Conservation (phyloP, 208 protist species). For the Endotrypanum monterogeii region DNA sequence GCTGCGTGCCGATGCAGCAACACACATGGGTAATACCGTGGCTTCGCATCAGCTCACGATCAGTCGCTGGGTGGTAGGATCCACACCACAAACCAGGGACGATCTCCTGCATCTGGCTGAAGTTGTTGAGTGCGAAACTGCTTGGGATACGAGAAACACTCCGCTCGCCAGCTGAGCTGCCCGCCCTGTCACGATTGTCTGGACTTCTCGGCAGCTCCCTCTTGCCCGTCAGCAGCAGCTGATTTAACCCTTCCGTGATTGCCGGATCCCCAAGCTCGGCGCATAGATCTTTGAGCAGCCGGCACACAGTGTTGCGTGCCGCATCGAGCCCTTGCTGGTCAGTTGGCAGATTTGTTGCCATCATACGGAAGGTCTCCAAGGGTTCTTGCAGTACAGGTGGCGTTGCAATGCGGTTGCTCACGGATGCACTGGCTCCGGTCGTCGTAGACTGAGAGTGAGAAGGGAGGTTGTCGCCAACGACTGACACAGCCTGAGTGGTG, state of each 20-base stretch:
- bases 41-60: conserved; percentile 40
- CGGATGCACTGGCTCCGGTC: conserved; percentile 20
- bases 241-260: conserved; percentile 6
- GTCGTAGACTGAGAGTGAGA: neutral
- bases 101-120: conserved; percentile 78
- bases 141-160: neutral
- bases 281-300: conserved; percentile 19
- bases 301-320: conserved; percentile 25
- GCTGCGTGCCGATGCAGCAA: conserved; percentile 62
- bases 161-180: neutral
- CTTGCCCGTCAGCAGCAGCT: conserved; percentile 18
- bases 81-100: conserved; percentile 79
- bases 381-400: conserved; percentile 28
- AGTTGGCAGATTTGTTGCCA: conserved; percentile 54
- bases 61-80: conserved; percentile 62
- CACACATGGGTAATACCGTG: conserved; percentile 74
- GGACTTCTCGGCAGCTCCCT: neutral
- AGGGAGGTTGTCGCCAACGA: neutral
- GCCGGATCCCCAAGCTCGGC: conserved; percentile 8
- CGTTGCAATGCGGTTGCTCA: conserved; percentile 31
- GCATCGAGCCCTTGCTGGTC: conserved; percentile 25
- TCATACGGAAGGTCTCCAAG: conserved; percentile 66
- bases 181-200: neutral
- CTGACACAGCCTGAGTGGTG: neutral
- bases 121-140: neutral